Percentiles rank a stretch among this genome's conserved stretches.
Conservation (phyloP, 345 rosid species). For the Euphorbia pulcherrima region DNA sequence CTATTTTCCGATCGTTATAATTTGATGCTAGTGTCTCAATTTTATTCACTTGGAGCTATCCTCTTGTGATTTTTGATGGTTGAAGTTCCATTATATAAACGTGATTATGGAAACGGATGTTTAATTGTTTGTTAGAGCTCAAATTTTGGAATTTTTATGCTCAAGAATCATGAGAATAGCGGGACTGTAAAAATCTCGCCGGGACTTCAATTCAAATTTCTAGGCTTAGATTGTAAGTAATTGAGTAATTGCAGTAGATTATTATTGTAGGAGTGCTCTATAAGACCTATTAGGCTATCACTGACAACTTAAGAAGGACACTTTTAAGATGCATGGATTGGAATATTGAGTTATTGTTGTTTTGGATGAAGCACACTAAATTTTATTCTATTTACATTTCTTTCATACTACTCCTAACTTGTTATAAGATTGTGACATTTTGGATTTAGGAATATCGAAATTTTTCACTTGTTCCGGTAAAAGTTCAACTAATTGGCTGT, state of each 20-base stretch:
- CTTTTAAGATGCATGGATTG: neutral
- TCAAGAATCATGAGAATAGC: neutral
- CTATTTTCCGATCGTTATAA: neutral
- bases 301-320: neutral
- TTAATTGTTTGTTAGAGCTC: neutral
- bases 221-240: too few relatives aligned
- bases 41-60: neutral
- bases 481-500: neutral
- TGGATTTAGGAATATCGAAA: neutral
- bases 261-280: neutral
- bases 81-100: neutral
- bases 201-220: too few relatives aligned
- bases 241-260: too few relatives aligned
- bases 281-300: neutral
- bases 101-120: neutral
- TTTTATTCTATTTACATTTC: neutral
- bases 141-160: neutral
- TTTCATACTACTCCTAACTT: neutral
- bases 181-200: too few relatives aligned
- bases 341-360: too few relatives aligned
- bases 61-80: neutral
- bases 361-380: neutral
- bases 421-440: neutral
- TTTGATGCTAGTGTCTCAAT: neutral
- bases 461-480: neutral